These are phyloP conservation scores for Bombardia bombarda DNA, from an alignment of 495 filamentous ascomycete genomes.

Conservation along the genomic window DNA sequence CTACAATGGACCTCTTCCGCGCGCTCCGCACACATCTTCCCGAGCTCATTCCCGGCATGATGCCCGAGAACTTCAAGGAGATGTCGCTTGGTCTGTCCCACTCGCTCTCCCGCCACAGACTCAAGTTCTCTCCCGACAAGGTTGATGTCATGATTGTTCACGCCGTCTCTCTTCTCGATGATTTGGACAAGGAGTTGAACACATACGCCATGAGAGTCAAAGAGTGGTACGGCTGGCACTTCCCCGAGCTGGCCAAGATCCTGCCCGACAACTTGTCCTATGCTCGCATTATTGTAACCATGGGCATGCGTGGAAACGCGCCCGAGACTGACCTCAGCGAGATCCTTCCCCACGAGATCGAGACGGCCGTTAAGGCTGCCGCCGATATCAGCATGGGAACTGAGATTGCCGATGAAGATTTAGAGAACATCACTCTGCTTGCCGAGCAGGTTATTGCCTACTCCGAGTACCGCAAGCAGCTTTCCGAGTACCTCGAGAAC, in stretches of 20 bases:
- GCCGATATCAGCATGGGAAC: constrained; percentile 98
- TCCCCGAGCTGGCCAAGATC: constrained; percentile 93
- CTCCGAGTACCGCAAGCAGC: constrained; percentile 79
- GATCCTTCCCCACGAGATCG: constrained; percentile 94
- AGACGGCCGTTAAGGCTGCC: constrained; percentile 81
- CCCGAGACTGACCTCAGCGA: constrained; percentile 73
- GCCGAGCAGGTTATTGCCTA: constrained; percentile 90
- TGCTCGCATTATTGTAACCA: constrained; percentile 71
- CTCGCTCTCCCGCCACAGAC: constrained; percentile 93
- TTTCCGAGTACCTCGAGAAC: constrained; percentile 79
- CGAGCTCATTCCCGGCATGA: constrained; percentile 83
- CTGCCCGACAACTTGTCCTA: constrained; percentile 98
- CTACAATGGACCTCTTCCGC: constrained; percentile 81
- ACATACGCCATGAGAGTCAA: constrained; percentile 98
- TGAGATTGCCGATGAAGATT: constrained; percentile 82
- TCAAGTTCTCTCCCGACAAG: constrained; percentile 98
- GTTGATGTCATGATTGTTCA: constrained; percentile 99
- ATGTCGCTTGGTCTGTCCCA: constrained; percentile 96
- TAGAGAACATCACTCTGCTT: constrained; percentile 81
- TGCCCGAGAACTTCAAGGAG: constrained; percentile 74
- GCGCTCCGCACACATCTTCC: constrained; percentile 85
- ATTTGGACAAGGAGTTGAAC: constrained; percentile 97
- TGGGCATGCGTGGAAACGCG: constrained; percentile 79
- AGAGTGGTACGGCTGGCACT: constrained; percentile 99
- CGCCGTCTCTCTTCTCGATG: constrained; percentile 87